Percentiles rank a stretch among this genome's conserved stretches.
Conservation (phyloP, 2,329 filamentous ascomycete genomes). For the Pezicula rhizophila region DNA sequence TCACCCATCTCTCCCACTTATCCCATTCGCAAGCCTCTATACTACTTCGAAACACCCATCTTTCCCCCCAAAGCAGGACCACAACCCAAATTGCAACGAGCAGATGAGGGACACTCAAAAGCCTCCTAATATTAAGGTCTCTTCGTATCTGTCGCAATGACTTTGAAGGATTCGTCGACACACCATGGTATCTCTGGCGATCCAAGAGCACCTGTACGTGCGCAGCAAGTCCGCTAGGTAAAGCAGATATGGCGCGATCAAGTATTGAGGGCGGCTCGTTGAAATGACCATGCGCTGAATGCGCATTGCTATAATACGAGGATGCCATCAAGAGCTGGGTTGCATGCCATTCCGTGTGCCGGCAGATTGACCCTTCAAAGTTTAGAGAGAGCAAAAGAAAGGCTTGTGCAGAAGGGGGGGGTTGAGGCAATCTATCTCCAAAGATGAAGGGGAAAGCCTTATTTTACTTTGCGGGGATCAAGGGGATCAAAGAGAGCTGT, state of each 20-base stretch:
- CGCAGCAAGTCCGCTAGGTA: conserved; percentile 16
- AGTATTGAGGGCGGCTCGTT: conserved; percentile 21
- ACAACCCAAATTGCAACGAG: conserved; percentile 70
- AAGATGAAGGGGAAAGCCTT: neutral
- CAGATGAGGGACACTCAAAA: conserved; percentile 59
- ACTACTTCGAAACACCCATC: conserved; percentile 65
- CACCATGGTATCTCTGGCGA: conserved; percentile 6
- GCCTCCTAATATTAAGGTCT: conserved; percentile 44
- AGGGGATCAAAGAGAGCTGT: neutral
- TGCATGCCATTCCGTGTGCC: conserved; percentile 11
- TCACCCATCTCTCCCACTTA: conserved; percentile 89
- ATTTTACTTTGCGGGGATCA: neutral
- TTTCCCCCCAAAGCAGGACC: conserved; percentile 78
- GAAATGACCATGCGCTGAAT: conserved; percentile 20
- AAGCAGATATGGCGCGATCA: conserved; percentile 16
- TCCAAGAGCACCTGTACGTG: conserved; percentile 20
- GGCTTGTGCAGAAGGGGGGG: too few species aligned
- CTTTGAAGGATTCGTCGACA: conserved; percentile 11
- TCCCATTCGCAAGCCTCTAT: conserved; percentile 74
- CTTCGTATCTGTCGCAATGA: conserved; percentile 11
- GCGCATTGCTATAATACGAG: conserved; percentile 15
- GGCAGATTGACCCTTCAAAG: neutral
- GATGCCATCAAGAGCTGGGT: conserved; percentile 13
- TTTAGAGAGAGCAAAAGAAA: neutral
- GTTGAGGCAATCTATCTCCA: too few species aligned